Evolutionary conservation across 306 rosid species (phyloP).

Genomic region (Malus sylvestris): DNA sequence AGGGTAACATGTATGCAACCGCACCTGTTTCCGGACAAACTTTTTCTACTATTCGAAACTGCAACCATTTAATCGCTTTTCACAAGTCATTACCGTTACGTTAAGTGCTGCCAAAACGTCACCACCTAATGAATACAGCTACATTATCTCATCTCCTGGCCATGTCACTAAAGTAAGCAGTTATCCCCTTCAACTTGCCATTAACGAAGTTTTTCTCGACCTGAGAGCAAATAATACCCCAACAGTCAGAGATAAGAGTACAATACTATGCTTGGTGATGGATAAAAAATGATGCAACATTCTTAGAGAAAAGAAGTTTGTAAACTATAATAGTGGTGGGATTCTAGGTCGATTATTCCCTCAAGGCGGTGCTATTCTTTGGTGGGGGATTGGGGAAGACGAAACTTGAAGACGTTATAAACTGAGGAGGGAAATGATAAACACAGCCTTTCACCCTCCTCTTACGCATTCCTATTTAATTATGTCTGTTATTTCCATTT

Average conservation of each 20-base stretch:
- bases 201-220: conserved; percentile 71
- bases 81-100: not conserved
- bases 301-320: not conserved
- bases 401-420: too few relatives aligned
- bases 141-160: conserved; percentile 17
- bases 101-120: not conserved
- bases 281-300: not conserved
- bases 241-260: not conserved
- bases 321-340: too few relatives aligned
- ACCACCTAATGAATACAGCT: not conserved
- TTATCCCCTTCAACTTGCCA: conserved; percentile 77
- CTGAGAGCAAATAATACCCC: conserved; percentile 33
- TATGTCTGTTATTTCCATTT: too few relatives aligned
- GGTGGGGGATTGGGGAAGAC: too few relatives aligned
- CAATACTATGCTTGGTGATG: not conserved
- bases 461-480: too few relatives aligned
- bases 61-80: not conserved
- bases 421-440: too few relatives aligned
- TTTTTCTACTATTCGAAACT: not conserved
- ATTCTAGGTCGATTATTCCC: too few relatives aligned
- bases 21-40: not conserved
- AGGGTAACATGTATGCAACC: not conserved
- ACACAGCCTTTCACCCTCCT: too few relatives aligned
- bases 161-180: conserved; percentile 68
- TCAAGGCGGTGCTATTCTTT: too few relatives aligned